Base-by-base conservation (phyloP, 148 eudicot species). In the Cornus controversa region DNA sequence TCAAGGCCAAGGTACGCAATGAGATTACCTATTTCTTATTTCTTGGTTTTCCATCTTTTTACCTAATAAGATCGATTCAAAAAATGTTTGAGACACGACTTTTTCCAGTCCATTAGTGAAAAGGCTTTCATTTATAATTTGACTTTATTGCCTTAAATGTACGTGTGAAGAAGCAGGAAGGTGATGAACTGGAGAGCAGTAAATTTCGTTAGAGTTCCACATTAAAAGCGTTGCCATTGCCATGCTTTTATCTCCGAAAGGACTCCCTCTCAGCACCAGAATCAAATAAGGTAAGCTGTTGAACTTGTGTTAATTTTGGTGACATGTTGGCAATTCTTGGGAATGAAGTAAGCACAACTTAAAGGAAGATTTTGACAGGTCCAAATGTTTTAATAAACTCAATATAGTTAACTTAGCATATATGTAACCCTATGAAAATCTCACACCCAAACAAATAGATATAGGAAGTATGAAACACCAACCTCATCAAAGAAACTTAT, bases 151-250 rank as follows among this genome's bases (percentile, higher is more conserved):
- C n/a, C n/a, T n/a, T n/a, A n/a, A n/a, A n/a, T n/a, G n/a, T n/a
- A n/a, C 60, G 15, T 18, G 14, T 22, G 6, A 31, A 73, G 67
- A 73, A 73, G 40, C 67, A 73, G 67, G 76, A 73, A 36, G 45
- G 45, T 18, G 65, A 45, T 2, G 42, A 57, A 13, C 0, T 29
- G 42, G 50, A 58, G 42, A 57, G 66, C 28, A 73, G 18, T 24
- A 73, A 31, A 34, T 26, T 31, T 10, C 14, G 23, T 31, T 29
- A 62, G 66, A 58, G 66, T 24, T 20, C 24, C 47, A 28, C 50
- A 31, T 73, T 73, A 27, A 73, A 60, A 73, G 76, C 76, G 60
- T 34, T 58, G 76, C 76, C 76, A 73, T 60, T 73, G 42, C 76
- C 76, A 73, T 58, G 50, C 67, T 73, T 73, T 64, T 73, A 60